phyloP scores from a whole-genome alignment of 73 alveolate species.

The Uronychia setigera region DNA sequence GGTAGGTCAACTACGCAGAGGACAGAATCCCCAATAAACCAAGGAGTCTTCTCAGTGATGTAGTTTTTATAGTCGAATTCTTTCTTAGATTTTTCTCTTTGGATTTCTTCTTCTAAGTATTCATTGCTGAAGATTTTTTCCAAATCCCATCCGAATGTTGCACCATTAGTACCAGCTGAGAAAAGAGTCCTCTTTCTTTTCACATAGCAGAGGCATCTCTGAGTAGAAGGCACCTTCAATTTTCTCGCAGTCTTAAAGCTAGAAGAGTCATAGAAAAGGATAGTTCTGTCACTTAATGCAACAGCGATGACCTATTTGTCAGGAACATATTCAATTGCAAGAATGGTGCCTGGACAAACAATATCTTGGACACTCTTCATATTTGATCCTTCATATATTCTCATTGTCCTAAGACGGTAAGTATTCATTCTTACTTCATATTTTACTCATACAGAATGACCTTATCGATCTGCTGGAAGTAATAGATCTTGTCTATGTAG shows the following conservation, averaged over 20 bases:
- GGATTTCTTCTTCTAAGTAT: constrained; percentile 58
- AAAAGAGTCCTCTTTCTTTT: constrained; percentile 51
- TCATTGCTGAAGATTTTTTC: constrained; percentile 64
- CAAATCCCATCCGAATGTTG: constrained; percentile 70
- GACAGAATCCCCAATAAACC: constrained; percentile 66
- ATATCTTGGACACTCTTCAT: constrained; percentile 54
- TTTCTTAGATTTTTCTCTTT: constrained; percentile 52
- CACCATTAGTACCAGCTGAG: constrained; percentile 79
- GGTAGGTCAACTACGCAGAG: constrained; percentile 70
- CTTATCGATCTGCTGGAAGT: constrained; percentile 68
- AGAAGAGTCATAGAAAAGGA: constrained; percentile 57
- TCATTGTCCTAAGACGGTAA: constrained; percentile 32
- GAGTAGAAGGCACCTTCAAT: constrained; percentile 68
- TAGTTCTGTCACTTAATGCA: constrained; percentile 45
- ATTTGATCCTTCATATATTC: constrained; percentile 64
- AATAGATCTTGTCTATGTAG: constrained; percentile 73
- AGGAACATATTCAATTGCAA: constrained; percentile 65
- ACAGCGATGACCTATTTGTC: constrained; percentile 61
- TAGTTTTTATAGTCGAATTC: constrained; percentile 60
- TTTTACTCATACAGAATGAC: constrained; percentile 71
- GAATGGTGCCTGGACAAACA: constrained; percentile 55
- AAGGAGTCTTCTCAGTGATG: constrained; percentile 71
- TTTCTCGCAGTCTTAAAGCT: constrained; percentile 47
- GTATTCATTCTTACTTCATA: constrained; percentile 23
- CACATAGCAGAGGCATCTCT: constrained; percentile 65